Conservation (phyloP, 495 filamentous ascomycete genomes). For the Podospora pseudoanserina region DNA sequence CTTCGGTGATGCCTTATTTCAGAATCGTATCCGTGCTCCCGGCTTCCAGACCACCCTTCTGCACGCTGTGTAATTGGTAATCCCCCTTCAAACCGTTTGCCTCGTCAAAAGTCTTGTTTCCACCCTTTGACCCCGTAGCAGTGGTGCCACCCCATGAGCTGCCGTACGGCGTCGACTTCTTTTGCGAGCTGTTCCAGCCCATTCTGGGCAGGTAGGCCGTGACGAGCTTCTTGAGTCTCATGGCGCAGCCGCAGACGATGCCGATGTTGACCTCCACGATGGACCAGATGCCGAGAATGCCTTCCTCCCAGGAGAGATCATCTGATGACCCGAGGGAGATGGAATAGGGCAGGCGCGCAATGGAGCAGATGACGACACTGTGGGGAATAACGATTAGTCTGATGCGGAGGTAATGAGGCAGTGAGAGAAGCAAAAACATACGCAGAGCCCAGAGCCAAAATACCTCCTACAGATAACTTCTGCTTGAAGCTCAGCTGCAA, state of each 20-base stretch:
- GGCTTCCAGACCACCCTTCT: conserved; percentile 7
- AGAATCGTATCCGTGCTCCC: conserved; percentile 10
- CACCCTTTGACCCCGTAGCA: background rate
- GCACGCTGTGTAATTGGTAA: conserved; percentile 23
- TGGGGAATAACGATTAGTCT: background rate
- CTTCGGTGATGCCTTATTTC: background rate
- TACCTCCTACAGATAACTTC: conserved; percentile 16
- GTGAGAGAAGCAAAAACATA: conserved; percentile 14
- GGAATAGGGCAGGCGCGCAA: conserved; percentile 26
- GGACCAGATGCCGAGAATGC: conserved; percentile 39
- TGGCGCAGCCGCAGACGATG: conserved; percentile 36
- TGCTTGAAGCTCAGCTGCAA: conserved; percentile 26
- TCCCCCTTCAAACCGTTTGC: conserved; percentile 7
- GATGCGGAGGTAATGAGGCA: background rate
- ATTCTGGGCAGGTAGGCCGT: conserved; percentile 17
- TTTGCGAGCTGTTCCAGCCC: conserved; percentile 11
- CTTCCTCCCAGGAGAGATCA: conserved; percentile 24
- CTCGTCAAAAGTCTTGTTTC: conserved; percentile 2
- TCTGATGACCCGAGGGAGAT: conserved; percentile 12
- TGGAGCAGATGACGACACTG: conserved; percentile 26
- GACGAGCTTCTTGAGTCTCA: conserved; percentile 24
- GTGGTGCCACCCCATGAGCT: conserved; percentile 8
- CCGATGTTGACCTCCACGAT: conserved; percentile 38
- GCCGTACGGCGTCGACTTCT: background rate
- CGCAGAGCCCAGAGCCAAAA: conserved; percentile 24